These are phyloP conservation scores for Globisporangium nodosum DNA, from an alignment of 352 stramenopile species.

Conservation along the genomic window DNA sequence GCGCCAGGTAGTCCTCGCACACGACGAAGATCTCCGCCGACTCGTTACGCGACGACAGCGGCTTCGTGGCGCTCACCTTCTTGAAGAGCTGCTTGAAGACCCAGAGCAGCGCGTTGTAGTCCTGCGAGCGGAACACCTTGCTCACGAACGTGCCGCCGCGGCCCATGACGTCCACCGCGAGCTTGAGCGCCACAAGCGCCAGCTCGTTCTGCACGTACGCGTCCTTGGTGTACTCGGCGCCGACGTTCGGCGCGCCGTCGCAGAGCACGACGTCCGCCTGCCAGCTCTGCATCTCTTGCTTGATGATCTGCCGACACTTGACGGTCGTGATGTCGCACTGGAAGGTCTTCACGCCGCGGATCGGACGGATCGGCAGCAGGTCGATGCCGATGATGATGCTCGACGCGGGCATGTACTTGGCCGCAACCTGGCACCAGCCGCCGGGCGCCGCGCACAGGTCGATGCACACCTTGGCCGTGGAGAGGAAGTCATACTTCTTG, in stretches of 20 bases:
- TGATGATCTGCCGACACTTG: constrained; percentile 88
- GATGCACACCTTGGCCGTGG: constrained; percentile 95
- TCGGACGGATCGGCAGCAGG: constrained; percentile 96
- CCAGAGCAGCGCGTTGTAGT: constrained; percentile 99
- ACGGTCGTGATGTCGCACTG: constrained; percentile 94
- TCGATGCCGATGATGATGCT: constrained; percentile 98
- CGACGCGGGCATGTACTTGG: constrained; percentile 89
- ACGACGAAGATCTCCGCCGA: constrained; percentile 99
- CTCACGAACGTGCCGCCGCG: constrained; percentile 91
- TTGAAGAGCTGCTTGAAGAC: constrained; percentile 99
- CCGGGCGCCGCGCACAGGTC: constrained; percentile 99
- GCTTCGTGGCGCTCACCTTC: constrained; percentile 97
- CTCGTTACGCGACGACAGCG: constrained; percentile 95
- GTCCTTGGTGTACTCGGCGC: constrained; percentile 97
- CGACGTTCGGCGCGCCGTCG: constrained; percentile 99
- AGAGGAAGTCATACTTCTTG: constrained; percentile 98
- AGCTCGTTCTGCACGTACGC: constrained; percentile 99
- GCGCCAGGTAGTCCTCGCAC: constrained; percentile 93
- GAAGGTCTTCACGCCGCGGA: constrained; percentile 96
- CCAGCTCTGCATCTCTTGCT: constrained; percentile 90
- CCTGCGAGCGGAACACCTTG: constrained; percentile 97
- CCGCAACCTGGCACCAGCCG: constrained; percentile 95
- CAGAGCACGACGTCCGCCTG: constrained; percentile 98
- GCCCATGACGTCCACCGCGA: constrained; percentile 96
- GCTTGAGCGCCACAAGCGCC: constrained; percentile 94